These are phyloP conservation scores for Bolboschoenoplectus hybrid DNA, from an alignment of 202 grass and related monocot genomes.

Conservation along the genomic window DNA sequence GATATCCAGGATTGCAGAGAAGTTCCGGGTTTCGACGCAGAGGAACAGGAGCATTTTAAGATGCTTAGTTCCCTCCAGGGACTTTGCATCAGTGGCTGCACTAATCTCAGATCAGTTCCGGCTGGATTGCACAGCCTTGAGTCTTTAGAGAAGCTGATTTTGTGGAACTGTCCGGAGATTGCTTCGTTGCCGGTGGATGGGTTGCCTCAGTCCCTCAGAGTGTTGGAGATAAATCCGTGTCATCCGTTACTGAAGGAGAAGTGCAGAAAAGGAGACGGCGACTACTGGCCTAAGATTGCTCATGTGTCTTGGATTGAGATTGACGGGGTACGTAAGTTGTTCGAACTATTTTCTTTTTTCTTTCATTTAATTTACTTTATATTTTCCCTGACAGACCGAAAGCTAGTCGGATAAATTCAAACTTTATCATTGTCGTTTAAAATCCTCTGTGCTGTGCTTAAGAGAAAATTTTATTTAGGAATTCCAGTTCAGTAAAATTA, in stretches of 20 bases:
- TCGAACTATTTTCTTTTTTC: not conserved
- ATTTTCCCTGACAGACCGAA: not conserved
- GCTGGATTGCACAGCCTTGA: conserved; percentile 45
- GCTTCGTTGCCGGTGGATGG: conserved; percentile 45
- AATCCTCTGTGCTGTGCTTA: not conserved
- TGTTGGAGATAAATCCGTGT: conserved; percentile 49
- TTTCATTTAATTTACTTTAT: not conserved
- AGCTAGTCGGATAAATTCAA: not conserved
- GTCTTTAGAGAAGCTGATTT: conserved; percentile 43
- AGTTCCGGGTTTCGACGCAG: not conserved
- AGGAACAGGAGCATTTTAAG: conserved; percentile 18
- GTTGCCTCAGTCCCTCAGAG: conserved; percentile 45
- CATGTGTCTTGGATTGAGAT: conserved; percentile 23
- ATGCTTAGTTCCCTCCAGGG: conserved; percentile 25
- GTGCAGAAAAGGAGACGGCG: not conserved
- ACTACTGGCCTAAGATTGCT: conserved; percentile 17
- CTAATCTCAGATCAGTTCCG: not conserved
- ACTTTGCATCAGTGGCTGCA: conserved; percentile 9
- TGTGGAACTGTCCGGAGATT: conserved; percentile 53
- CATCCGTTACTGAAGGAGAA: conserved; percentile 39
- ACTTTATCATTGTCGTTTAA: not conserved
- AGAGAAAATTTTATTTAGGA: not conserved
- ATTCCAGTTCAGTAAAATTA: not conserved
- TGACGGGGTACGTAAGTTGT: conserved; percentile 11
- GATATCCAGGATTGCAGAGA: conserved; percentile 27